These are phyloP conservation scores for Camptophora hylomeconis DNA, from an alignment of 2,329 filamentous ascomycete species.

Conservation along the genomic window DNA sequence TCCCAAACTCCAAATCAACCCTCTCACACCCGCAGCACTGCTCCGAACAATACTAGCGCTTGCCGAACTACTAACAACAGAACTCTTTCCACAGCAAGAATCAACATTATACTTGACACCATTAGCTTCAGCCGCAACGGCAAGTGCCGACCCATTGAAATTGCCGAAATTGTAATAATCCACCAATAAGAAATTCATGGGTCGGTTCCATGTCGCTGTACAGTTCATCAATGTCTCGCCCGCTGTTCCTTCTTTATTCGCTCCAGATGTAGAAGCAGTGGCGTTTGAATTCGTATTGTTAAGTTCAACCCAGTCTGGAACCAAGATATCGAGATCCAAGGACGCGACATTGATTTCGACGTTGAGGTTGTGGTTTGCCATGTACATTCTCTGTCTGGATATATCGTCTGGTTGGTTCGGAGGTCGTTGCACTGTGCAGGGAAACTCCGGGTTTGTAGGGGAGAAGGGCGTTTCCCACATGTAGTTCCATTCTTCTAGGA, in stretches of 20 bases:
- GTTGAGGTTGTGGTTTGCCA: slow-evolving; percentile 86
- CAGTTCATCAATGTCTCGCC: slow-evolving; percentile 50
- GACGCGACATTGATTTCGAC: slow-evolving; percentile 53
- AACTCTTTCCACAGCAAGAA: no score
- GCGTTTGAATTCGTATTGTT: slow-evolving; percentile 60
- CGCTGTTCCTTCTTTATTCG: slow-evolving; percentile 43
- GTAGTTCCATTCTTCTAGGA: slow-evolving; percentile 73
- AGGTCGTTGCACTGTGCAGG: slow-evolving; percentile 65
- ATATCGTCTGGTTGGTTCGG: slow-evolving; percentile 32
- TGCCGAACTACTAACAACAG: no score
- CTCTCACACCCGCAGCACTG: no score
- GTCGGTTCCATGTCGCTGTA: slow-evolving; percentile 48
- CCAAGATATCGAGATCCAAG: slow-evolving; percentile 47
- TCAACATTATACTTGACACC: slow-evolving; percentile 19
- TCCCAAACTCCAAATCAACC: no score
- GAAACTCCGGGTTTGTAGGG: slow-evolving; percentile 52
- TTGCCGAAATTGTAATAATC: slow-evolving; percentile 68
- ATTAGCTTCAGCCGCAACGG: slow-evolving; percentile 56
- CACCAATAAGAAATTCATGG: slow-evolving; percentile 67
- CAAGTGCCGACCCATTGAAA: slow-evolving; percentile 59
- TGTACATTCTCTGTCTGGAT: slow-evolving; percentile 51
- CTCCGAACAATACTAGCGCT: no score
- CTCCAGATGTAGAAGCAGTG: no score
- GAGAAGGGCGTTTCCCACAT: slow-evolving; percentile 86
- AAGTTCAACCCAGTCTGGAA: slow-evolving; percentile 56